These are phyloP conservation scores for Candida cerambycidarum DNA, from an alignment of 805 yeast genomes.

Conservation along the genomic window DNA sequence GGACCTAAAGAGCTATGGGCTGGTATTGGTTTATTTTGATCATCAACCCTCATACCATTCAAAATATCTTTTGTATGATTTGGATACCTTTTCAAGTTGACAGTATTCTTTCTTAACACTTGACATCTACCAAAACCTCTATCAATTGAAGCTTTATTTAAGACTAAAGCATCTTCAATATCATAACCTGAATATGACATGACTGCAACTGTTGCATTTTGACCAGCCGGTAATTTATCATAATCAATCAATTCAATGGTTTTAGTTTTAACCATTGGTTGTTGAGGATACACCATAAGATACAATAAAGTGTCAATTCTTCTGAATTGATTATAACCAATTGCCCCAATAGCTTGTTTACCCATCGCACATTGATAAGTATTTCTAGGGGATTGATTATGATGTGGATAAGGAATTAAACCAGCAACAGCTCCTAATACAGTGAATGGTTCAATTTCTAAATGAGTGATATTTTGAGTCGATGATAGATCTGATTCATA, in stretches of 20 bases:
- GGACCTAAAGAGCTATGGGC: slow-evolving; percentile 87
- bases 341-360: slow-evolving; percentile 99
- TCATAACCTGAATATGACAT: slow-evolving; percentile 99
- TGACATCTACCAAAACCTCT: slow-evolving; percentile 98
- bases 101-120: slow-evolving; percentile 87
- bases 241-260: slow-evolving; percentile 94
- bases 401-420: slow-evolving; percentile 99
- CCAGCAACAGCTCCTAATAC: slow-evolving; percentile 93
- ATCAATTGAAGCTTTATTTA: slow-evolving; percentile 90
- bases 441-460: slow-evolving; percentile 95
- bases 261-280: slow-evolving; percentile 97
- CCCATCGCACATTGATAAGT: slow-evolving; percentile 99
- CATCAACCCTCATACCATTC: slow-evolving; percentile 88
- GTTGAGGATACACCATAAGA: slow-evolving; percentile 98
- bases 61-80: slow-evolving; percentile 91
- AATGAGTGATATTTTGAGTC: slow-evolving; percentile 63
- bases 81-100: slow-evolving; percentile 86
- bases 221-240: slow-evolving; percentile 97
- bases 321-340: slow-evolving; percentile 93
- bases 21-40: slow-evolving; percentile 75
- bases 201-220: slow-evolving; percentile 97
- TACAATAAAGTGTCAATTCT: slow-evolving; percentile 93
- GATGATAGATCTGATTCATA: slow-evolving; percentile 63
- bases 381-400: slow-evolving; percentile 98
- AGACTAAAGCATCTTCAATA: slow-evolving; percentile 96